Conservation (phyloP, 2,329 filamentous ascomycete species). For the Peltaster fructicola region DNA sequence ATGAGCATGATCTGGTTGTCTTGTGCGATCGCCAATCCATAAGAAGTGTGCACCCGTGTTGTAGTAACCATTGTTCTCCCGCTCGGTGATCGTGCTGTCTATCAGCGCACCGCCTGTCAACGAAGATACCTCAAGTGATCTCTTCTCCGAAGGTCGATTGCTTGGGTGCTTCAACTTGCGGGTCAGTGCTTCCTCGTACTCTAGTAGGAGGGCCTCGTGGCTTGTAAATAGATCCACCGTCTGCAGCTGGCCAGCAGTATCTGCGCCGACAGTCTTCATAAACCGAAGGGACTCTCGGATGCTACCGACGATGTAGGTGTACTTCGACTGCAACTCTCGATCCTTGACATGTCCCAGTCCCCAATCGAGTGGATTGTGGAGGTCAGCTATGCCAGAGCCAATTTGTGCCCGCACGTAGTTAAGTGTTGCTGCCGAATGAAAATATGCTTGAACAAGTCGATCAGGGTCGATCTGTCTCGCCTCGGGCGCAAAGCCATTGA, state of each 20-base stretch:
- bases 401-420: slow-evolving; percentile 82
- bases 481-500: slow-evolving; percentile 71
- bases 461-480: slow-evolving; percentile 66
- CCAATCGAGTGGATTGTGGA: slow-evolving; percentile 91
- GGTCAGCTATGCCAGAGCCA: slow-evolving; percentile 75
- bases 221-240: slow-evolving; percentile 92
- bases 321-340: slow-evolving; percentile 66
- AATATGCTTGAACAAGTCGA: slow-evolving; percentile 78
- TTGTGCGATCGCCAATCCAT: slow-evolving; percentile 94
- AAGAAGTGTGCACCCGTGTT: slow-evolving; percentile 93
- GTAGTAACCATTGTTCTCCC: slow-evolving; percentile 50
- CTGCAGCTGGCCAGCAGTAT: slow-evolving; percentile 66
- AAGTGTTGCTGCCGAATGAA: slow-evolving; percentile 82
- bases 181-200: slow-evolving; percentile 84
- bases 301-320: slow-evolving; percentile 65
- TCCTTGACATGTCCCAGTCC: slow-evolving; percentile 80
- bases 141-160: slow-evolving; percentile 17
- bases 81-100: slow-evolving; percentile 5
- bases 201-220: slow-evolving; percentile 82
- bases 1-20: slow-evolving; percentile 82
- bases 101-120: slow-evolving; percentile 9
- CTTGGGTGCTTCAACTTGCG: slow-evolving; percentile 51
- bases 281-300: slow-evolving; percentile 86
- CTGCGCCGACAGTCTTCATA: slow-evolving; percentile 83
- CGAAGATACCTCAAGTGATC: too few relatives aligned